Evolutionary conservation across 345 rosid genomes (phyloP), one percentile per base, ranked within the genome.

Genomic region (Citrus mangshanensis): DNA sequence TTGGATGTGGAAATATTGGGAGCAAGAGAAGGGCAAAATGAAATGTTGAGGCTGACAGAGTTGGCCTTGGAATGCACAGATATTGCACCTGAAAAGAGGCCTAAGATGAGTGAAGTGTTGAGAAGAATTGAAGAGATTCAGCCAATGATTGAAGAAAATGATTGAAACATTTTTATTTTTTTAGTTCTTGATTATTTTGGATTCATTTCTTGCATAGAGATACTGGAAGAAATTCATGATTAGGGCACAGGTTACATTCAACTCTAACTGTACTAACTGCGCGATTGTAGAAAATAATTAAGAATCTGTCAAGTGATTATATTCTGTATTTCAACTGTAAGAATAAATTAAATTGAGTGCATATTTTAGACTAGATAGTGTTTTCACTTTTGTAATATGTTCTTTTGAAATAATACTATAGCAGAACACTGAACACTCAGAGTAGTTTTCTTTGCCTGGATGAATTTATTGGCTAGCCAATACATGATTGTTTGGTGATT

Each of bases 41-140:
- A 85, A n/a, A 87, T 90, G 89, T 64, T 87, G 81, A 84, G 77
- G 77, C 85, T 90, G 28, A 86, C 89, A 4, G 84, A 87, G 27
- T 76, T 90, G 65, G 92, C 94, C 70, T 68, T 89, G 73, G 84
- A 85, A 73, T 90, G 93, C 62, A 80, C 89, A 4, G 85, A 80
- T 76, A n/a, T 51, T 38, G 75, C 22, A 9, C 87, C 91, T 1
- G 82, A 84, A 68, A 86, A 78, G 63, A 80, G 91, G 79, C 92
- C 94, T 1, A 83, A 77, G 49, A 88, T 86, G 82, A 82, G 75
- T 51, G 81, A 86, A 16, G 81, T 87, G 4, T 27, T 91, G 56
- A 73, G 66, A 61, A 85, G 81, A 77, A 84, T 91, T 73, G 75
- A 85, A 75, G 91, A 87, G 42, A 85, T 88, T 9, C 85, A 86